Evolutionary conservation across 495 filamentous ascomycete genomes (phyloP), one percentile per base, ranked within the genome.

Genomic region (Daldinia grandis): DNA sequence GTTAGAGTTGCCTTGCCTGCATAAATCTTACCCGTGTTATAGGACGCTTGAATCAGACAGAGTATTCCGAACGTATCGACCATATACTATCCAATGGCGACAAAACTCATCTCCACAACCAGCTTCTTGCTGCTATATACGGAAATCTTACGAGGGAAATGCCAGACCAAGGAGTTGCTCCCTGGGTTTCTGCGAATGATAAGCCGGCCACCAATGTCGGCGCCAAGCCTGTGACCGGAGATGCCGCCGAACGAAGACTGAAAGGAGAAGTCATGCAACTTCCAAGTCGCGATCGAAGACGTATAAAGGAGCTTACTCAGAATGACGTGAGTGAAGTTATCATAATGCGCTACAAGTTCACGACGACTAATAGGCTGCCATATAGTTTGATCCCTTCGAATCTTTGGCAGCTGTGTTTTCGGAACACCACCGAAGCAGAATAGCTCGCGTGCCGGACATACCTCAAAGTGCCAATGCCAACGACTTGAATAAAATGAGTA

Each of bases 201-300:
- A 98, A 98, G 81, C 94, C 94, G n/a, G 82, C 86, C 14, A 78
- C 86, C n/a, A 88, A 87, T 25, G 81, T 89, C 62, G 87, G 90
- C 51, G 89, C 87, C 56, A 95, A 95, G 78, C 92, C 91, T 28
- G 88, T 92, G 35, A 89, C 89, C 8, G 93, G 93, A 44, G 95
- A 98, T 86, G 89, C 92, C n/a, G 89, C 91, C 37, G 95, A 98
- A 79, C 90, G 95, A 75, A 85, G 92, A 73, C 77, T 98, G 68
- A 98, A 97, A 85, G 90, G 87, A 58, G 94, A 98, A 80, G 90
- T 97, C 51, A 99, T 98, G 95, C 90, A 92, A 75, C 85, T 99
- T 35, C 92, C 91, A 49, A 88, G 90, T 15, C 83, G 95, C 73
- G 95, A 98, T 76, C 85, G 95, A 71, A 87, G 92, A 76, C 87